Evolutionary conservation across 805 yeast genomes (phyloP).

Genomic region (Kuraishia molischiana): DNA sequence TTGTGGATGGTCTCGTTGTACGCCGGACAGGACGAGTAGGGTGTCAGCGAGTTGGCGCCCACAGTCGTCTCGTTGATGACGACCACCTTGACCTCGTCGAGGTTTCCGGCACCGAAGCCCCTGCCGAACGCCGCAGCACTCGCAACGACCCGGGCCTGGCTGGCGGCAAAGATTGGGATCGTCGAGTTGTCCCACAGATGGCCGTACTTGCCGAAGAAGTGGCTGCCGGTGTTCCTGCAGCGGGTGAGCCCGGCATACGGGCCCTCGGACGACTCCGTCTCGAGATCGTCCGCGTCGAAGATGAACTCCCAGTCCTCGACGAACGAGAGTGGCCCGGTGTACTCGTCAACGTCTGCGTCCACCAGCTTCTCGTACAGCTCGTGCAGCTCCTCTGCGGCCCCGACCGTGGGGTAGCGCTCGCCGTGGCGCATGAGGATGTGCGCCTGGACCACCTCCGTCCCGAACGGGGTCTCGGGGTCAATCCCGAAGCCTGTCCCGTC

Average conservation of each 20-base stretch:
- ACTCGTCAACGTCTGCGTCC: constrained; percentile 21
- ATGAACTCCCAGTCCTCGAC: constrained; percentile 46
- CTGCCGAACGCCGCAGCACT: constrained; percentile 47
- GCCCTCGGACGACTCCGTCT: constrained; percentile 15
- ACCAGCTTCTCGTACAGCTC: constrained; percentile 23
- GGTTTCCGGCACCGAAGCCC: constrained; percentile 29
- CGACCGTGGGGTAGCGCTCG: constrained; percentile 57
- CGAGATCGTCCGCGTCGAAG: constrained; percentile 18
- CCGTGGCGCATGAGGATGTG: constrained; percentile 72
- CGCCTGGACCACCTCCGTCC: constrained; percentile 53
- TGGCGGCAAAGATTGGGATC: constrained; percentile 42
- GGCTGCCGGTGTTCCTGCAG: constrained; percentile 37
- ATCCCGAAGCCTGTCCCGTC: constrained; percentile 45
- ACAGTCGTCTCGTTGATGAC: constrained; percentile 34
- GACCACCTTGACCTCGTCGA: constrained; percentile 23
- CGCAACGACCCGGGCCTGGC: constrained; percentile 43
- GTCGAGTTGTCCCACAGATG: constrained; percentile 28
- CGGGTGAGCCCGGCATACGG: constrained; percentile 44
- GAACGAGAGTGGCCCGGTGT: constrained; percentile 42
- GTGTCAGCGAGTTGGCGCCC: constrained; percentile 55
- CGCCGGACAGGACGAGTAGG: constrained; percentile 33
- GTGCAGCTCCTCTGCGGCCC: constrained; percentile 18
- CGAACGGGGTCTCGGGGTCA: constrained; percentile 33
- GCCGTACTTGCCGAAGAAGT: constrained; percentile 38
- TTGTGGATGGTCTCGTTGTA: constrained; percentile 19